These are phyloP conservation scores for Saussurea involucrata DNA, from an alignment of 129 eudicot species.

Conservation along the genomic window DNA sequence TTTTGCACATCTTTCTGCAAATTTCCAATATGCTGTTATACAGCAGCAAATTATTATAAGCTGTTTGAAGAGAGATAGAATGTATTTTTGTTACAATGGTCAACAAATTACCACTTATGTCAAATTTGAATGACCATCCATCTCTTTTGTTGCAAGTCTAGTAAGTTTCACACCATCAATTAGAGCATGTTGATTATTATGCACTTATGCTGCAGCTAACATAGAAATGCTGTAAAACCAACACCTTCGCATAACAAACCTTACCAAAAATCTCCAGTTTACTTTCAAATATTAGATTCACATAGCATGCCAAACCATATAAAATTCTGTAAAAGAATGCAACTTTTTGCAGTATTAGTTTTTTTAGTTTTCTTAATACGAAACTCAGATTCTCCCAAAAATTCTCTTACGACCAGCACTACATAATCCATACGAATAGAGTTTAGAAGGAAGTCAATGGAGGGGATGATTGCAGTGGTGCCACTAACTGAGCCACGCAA, in stretches of 20 bases:
- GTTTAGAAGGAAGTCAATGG: not conserved
- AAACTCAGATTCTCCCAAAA: slow-evolving; percentile 5
- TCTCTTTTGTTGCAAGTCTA: slow-evolving; percentile 4
- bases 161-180: slow-evolving; percentile 11
- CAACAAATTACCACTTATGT: slow-evolving; percentile 7
- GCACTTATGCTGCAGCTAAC: slow-evolving; percentile 11
- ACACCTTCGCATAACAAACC: slow-evolving; percentile 5
- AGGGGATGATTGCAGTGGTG: not conserved
- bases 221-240: slow-evolving; percentile 7
- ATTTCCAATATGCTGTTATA: slow-evolving; percentile 3
- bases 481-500: not conserved
- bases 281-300: slow-evolving; percentile 5
- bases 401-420: slow-evolving; percentile 1
- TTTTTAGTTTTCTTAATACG: not conserved
- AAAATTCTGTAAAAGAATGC: slow-evolving; percentile 10
- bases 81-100: not conserved
- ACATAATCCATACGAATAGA: not conserved
- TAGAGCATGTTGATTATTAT: not conserved
- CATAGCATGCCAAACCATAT: slow-evolving; percentile 9
- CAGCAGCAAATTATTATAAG: slow-evolving; percentile 14
- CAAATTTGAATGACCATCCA: slow-evolving; percentile 4
- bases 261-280: slow-evolving; percentile 12
- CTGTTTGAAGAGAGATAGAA: slow-evolving; percentile 1
- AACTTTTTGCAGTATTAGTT: not conserved
- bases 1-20: slow-evolving; percentile 12